Base-by-base conservation (phyloP, 2,329 filamentous ascomycete species). In the Penicillium polonicum region DNA sequence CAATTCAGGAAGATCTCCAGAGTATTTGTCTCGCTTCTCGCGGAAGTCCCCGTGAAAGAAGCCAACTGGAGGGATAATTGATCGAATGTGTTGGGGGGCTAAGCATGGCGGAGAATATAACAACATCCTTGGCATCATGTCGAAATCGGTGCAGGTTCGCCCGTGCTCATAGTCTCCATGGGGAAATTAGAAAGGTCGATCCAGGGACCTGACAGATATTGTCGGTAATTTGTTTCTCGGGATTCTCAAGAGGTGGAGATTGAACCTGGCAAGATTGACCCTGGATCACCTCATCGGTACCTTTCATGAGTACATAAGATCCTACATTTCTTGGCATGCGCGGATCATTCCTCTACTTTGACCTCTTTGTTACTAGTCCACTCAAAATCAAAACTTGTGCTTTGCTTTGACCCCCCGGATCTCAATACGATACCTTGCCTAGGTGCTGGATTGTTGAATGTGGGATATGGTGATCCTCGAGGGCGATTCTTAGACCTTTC, bases 81-180 rank as follows among this genome's bases (percentile, higher is more conserved):
- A 59, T 38, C 9, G 17, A 31, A 49, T 17, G 27, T 33, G 9
- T 13, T 23, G 10, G 17, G 12, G 31, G 10, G 13, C 17, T 15
- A 44, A 31, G 35, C 41, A 41, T 33, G 38, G 35, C 35, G 29
- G 38, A 49, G n/a, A 5, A 45, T 57, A 65, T 67, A 63, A 61
- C 63, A 57, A 60, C 60, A 67, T 67, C 42, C 63, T 67, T 67
- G 63, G 65, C 65, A 63, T 63, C 60, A 54, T 67, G 60, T 59
- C 55, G 63, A 66, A 60, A 67, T 66, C 56, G 36, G 36, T 39
- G 49, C 31, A 33, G 31, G 29, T 4, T 55, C 35, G 25, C 21
- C 36, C 36, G 51, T 61, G 50, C 46, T 23, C 21, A 17, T 36
- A 36, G 21, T 42, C 55, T 36, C 25, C 19, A 60, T 57, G 48